A percentile compares a stretch with the other conserved stretches of the same genome.
These are phyloP conservation scores for Plasmodium ovale DNA, from an alignment of 169 alveolate genomes.

Conservation along the genomic window DNA sequence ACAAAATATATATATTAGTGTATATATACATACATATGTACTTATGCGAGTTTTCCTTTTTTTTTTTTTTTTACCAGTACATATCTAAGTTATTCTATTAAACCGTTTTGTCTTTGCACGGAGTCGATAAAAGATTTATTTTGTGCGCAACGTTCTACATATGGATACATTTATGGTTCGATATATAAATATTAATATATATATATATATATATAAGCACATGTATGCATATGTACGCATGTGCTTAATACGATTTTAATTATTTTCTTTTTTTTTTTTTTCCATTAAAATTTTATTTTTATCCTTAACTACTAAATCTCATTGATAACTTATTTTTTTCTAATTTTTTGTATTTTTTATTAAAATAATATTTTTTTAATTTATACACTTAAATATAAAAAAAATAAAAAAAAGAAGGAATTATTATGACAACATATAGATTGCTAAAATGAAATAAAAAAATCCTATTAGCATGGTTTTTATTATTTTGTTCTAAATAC, in stretches of 20 bases:
- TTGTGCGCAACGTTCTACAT: constrained; percentile 1
- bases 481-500: constrained; percentile 15
- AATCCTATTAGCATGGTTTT: neutral
- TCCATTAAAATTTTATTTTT: neutral
- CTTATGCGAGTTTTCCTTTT: neutral
- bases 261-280: constrained; percentile 2
- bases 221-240: neutral
- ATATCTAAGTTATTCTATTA: constrained; percentile 4
- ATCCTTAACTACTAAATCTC: constrained; percentile 1
- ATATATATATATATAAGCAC: neutral
- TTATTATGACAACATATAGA: neutral
- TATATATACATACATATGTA: neutral
- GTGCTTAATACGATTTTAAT: neutral
- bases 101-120: constrained; percentile 22
- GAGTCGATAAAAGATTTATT: neutral
- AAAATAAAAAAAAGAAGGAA: neutral
- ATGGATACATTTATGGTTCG: neutral
- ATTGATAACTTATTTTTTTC: neutral
- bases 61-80: neutral
- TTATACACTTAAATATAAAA: neutral
- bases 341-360: constrained; percentile 10
- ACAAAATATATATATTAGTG: neutral
- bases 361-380: neutral
- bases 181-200: neutral
- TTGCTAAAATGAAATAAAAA: neutral